Percentiles rank a stretch among this genome's conserved stretches.
Conservation (phyloP, 2,329 filamentous ascomycete species). For the Exserohilum turcica region DNA sequence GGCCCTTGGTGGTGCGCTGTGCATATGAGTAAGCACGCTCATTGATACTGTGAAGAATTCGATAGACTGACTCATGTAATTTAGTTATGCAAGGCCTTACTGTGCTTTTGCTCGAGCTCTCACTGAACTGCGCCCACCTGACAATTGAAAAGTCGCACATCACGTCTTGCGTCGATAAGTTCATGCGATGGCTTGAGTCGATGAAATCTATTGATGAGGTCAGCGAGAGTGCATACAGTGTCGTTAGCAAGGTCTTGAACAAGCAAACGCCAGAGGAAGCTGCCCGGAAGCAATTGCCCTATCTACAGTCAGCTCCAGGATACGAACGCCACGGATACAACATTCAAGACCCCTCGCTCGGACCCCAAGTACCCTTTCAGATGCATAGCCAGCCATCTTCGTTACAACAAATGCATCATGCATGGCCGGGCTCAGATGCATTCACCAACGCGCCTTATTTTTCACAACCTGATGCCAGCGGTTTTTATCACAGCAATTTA, state of each 20-base stretch:
- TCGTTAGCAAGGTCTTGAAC: slow-evolving; percentile 18
- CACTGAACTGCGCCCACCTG: slow-evolving; percentile 32
- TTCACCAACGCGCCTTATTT: neutral
- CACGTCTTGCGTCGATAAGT: slow-evolving; percentile 29
- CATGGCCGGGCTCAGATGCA: neutral
- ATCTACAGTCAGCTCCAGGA: neutral
- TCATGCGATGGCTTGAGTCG: slow-evolving; percentile 37
- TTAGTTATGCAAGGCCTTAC: slow-evolving; percentile 48
- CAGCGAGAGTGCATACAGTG: slow-evolving; percentile 36
- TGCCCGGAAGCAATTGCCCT: neutral
- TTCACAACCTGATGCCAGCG: neutral
- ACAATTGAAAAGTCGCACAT: slow-evolving; percentile 30
- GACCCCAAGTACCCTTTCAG: neutral
- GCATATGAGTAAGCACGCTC: slow-evolving; percentile 22
- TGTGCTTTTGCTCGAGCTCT: slow-evolving; percentile 47
- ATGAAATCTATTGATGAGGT: slow-evolving; percentile 36
- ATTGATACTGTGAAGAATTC: neutral
- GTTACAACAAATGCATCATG: neutral
- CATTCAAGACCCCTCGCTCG: neutral
- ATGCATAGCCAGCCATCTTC: neutral
- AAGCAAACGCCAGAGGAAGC: slow-evolving; percentile 3
- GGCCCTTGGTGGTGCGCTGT: slow-evolving; percentile 50
- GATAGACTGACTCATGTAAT: neutral
- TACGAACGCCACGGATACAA: neutral
- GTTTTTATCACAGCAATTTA: neutral